phyloP scores from a whole-genome alignment of 805 yeast genomes.

The Wickerhamiella australiensis region DNA sequence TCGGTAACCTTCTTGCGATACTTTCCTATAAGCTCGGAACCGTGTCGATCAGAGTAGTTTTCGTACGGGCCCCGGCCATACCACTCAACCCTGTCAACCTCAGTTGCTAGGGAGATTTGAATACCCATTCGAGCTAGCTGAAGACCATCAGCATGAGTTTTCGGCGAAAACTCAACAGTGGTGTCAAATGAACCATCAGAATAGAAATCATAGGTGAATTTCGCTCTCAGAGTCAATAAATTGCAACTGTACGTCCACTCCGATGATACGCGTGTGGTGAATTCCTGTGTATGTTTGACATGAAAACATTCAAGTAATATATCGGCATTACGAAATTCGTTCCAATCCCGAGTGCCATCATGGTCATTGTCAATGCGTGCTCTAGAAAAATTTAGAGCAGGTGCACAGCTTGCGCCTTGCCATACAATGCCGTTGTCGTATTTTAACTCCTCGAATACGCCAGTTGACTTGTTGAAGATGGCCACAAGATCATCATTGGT shows the following conservation, averaged over 20 bases:
- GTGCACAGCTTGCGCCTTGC: background rate
- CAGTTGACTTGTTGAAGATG: background rate
- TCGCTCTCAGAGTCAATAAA: slow-evolving; percentile 15
- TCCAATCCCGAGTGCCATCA: slow-evolving; percentile 13
- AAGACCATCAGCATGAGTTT: background rate
- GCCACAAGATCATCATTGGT: background rate
- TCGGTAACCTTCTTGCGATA: slow-evolving; percentile 16
- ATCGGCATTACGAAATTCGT: slow-evolving; percentile 22
- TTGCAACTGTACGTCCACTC: slow-evolving; percentile 21
- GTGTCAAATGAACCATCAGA: slow-evolving; percentile 2
- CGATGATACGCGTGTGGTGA: slow-evolving; percentile 22
- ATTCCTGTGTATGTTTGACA: slow-evolving; percentile 9
- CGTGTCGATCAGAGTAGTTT: slow-evolving; percentile 28
- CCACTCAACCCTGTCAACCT: slow-evolving; percentile 24
- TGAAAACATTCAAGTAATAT: slow-evolving; percentile 13
- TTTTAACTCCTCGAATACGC: slow-evolving; percentile 1
- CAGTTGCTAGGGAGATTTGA: slow-evolving; percentile 24
- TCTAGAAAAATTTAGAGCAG: slow-evolving; percentile 24
- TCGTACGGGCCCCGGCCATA: slow-evolving; percentile 32
- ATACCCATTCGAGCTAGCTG: slow-evolving; percentile 30
- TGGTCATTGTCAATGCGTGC: slow-evolving; percentile 28
- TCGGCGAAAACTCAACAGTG: background rate
- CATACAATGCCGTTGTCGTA: slow-evolving; percentile 8
- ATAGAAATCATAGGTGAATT: slow-evolving; percentile 14
- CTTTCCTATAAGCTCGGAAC: slow-evolving; percentile 25